Evolutionary conservation across 768 basidiomycete genomes (phyloP).

Genomic region (Lactifluus echinatus): DNA sequence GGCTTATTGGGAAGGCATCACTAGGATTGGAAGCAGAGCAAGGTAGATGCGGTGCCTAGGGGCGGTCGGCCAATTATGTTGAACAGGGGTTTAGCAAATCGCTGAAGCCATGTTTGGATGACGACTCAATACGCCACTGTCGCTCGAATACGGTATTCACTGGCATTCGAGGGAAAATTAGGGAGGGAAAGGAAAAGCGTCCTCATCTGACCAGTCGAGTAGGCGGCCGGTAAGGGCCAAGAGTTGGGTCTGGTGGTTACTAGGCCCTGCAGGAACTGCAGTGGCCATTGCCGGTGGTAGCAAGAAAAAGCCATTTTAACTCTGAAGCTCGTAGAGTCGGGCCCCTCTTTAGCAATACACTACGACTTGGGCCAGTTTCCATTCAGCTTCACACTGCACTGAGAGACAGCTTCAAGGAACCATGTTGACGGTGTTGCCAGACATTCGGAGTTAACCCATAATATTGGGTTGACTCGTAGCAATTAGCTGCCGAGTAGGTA

Average conservation of each 20-base stretch:
- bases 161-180: background rate
- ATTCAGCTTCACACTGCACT: background rate
- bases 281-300: too few species aligned
- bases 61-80: background rate
- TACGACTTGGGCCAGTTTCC: background rate
- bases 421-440: background rate
- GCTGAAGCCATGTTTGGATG: background rate
- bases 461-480: background rate
- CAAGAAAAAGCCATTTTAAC: background rate
- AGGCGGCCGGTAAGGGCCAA: too few species aligned
- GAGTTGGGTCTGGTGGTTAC: too few species aligned
- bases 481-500: background rate
- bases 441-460: background rate
- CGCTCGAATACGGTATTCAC: background rate
- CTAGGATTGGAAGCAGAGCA: background rate
- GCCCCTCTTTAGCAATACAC: background rate
- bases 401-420: background rate
- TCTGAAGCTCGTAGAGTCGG: background rate
- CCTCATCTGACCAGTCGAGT: too few species aligned
- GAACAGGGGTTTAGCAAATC: background rate
- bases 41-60: background rate
- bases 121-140: background rate
- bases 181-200: background rate
- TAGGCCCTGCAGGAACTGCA: too few species aligned
- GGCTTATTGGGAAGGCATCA: background rate